Base-by-base conservation (phyloP, 768 basidiomycete genomes). In the Trametes sanguinea region DNA sequence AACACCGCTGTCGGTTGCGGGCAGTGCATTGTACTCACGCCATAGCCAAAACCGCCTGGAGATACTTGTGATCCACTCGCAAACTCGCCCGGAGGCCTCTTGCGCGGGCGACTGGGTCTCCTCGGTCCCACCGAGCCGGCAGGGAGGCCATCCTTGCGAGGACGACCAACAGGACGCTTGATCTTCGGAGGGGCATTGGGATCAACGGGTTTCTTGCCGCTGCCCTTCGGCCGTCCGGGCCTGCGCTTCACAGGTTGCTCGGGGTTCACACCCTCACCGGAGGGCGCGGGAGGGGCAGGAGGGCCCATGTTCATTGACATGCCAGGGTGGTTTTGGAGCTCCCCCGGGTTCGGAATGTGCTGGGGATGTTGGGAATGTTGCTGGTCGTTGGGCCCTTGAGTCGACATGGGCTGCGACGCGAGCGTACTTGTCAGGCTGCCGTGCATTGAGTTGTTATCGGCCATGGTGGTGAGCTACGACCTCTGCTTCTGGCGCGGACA, bases 151-250 rank as follows among this genome's bases (percentile, higher is more conserved):
- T 92, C 90, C 73, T 92, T 91, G 67, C 91, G 76, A 2, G 91
- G 91, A 13, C 91, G 80, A 1, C 91, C 91, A 2, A 92, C 90
- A 14, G 91, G 91, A 47, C 91, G 79, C 72, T 90, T 92, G 55
- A 84, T 74, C 73, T 88, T 89, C 30, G 83, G 78, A 2, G 80
- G 76, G 0, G 73, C 59, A 22, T 69, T 69, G 22, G 76, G 64
- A 10, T 74, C 68, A 32, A 77, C 73, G 39, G 76, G 73, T 71
- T 92, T 92, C 77, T 89, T 90, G 11, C 87, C 88, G 68, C 88
- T 90, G 39, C 90, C 90, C 70, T 90, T 90, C 5, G 90, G 90
- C 35, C 90, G 79, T 2, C 90, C 90, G 10, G 89, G 88, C 16
- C 83, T 83, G 45, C 90, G 86, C 72, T 91, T 91, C 22, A 74